These are phyloP conservation scores for Phyllosticta citriasiana DNA, from an alignment of 2,329 filamentous ascomycete species.

Conservation along the genomic window DNA sequence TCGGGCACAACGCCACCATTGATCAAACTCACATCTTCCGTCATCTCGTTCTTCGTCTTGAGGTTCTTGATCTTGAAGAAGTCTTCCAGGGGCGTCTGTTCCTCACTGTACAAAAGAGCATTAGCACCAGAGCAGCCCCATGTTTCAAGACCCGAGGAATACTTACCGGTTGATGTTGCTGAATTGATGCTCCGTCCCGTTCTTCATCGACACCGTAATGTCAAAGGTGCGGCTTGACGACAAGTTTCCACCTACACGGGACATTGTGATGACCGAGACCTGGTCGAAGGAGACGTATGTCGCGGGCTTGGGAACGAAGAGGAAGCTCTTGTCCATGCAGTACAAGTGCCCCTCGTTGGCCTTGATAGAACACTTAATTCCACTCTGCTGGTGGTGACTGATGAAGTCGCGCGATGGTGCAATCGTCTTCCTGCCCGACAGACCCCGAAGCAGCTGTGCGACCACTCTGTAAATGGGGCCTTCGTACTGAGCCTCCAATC, in stretches of 20 bases:
- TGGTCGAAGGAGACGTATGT: slow-evolving; percentile 96
- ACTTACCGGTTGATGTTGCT: slow-evolving; percentile 88
- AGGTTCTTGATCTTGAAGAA: slow-evolving; percentile 96
- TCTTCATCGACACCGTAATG: slow-evolving; percentile 87
- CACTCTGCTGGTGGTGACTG: slow-evolving; percentile 84
- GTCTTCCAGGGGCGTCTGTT: slow-evolving; percentile 88
- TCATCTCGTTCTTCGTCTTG: slow-evolving; percentile 97
- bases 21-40: slow-evolving; percentile 62
- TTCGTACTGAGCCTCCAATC: slow-evolving; percentile 81
- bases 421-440: slow-evolving; percentile 91
- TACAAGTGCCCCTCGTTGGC: slow-evolving; percentile 96
- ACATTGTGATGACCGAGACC: slow-evolving; percentile 85
- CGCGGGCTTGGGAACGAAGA: slow-evolving; percentile 97
- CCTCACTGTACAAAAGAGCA: slow-evolving; percentile 48
- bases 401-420: slow-evolving; percentile 90
- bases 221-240: slow-evolving; percentile 94
- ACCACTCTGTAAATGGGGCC: slow-evolving; percentile 88
- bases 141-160: background rate
- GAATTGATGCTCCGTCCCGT: slow-evolving; percentile 83
- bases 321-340: slow-evolving; percentile 95
- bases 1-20: slow-evolving; percentile 1
- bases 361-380: slow-evolving; percentile 99
- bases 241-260: slow-evolving; percentile 85
- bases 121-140: slow-evolving; percentile 12
- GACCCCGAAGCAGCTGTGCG: slow-evolving; percentile 85